Evolutionary conservation across 2,329 filamentous ascomycete species (phyloP).

Genomic region (Exophiala sideris): DNA sequence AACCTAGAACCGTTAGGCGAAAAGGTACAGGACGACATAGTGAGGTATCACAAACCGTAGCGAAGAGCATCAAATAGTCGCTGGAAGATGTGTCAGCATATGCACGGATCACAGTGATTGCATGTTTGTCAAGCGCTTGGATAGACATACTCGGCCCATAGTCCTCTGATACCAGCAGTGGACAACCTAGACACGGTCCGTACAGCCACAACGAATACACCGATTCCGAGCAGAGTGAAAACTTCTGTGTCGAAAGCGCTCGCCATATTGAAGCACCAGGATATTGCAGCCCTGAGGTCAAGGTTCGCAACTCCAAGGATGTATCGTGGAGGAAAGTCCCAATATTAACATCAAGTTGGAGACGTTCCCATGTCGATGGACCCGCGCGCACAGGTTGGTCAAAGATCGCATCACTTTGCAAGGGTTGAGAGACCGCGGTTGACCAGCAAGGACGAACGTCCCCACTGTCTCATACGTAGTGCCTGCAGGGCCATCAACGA

Average conservation of each 20-base stretch:
- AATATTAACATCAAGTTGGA: no score
- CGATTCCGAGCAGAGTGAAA: conserved; percentile 52
- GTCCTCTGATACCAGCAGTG: conserved; percentile 31
- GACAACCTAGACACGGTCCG: conserved; percentile 51
- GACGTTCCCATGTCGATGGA: no score
- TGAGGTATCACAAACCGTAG: conserved; percentile 42
- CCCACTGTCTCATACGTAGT: no score
- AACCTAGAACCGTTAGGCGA: conserved; percentile 34
- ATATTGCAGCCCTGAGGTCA: no score
- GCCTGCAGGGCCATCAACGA: no score
- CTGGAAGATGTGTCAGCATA: conserved; percentile 1
- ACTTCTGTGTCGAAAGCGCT: conserved; percentile 36
- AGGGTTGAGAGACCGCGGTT: no score
- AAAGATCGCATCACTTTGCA: no score
- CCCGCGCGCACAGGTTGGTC: no score
- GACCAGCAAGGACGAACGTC: no score
- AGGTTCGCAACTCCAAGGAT: no score
- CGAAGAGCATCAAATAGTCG: conserved; percentile 59
- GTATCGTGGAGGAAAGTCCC: no score
- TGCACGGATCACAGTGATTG: neutral
- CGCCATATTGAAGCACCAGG: conserved; percentile 1
- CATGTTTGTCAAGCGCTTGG: neutral
- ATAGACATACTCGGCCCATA: conserved; percentile 40
- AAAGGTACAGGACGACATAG: neutral
- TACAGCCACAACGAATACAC: conserved; percentile 49